A percentile compares a stretch with the other conserved stretches of the same genome.
Evolutionary conservation across 2,329 filamentous ascomycete genomes (phyloP).

Genomic region (Curvularia hawaiiensis): DNA sequence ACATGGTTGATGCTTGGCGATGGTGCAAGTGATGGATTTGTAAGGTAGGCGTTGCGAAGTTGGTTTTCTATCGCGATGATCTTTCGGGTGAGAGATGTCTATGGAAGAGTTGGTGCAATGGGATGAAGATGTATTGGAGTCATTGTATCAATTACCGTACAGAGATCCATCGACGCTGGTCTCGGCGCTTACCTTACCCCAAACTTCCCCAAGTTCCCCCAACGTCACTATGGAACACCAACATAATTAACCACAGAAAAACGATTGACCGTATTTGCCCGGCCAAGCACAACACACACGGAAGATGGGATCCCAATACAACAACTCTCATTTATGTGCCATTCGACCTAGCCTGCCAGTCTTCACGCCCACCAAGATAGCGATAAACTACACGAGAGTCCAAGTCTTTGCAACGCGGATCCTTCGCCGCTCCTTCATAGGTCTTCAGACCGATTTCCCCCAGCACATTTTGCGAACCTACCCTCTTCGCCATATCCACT

Average conservation of each 20-base stretch:
- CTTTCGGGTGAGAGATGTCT: too few species aligned
- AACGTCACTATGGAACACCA: not conserved
- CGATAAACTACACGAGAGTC: conserved; percentile 65
- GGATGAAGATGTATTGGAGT: not conserved
- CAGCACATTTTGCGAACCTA: conserved; percentile 57
- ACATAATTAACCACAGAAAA: not conserved
- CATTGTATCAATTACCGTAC: not conserved
- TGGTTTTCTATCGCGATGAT: not conserved
- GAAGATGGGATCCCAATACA: not conserved
- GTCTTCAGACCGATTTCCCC: conserved; percentile 57
- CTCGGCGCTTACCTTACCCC: conserved; percentile 31
- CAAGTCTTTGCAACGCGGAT: conserved; percentile 57
- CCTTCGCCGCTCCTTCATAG: conserved; percentile 59
- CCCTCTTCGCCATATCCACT: conserved; percentile 58
- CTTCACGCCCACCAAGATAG: conserved; percentile 59
- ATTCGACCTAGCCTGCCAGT: conserved; percentile 49
- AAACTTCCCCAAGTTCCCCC: conserved; percentile 32
- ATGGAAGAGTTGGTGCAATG: not conserved
- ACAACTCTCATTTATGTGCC: conserved; percentile 11
- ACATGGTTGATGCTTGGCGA: conserved; percentile 37
- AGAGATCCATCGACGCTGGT: conserved; percentile 13
- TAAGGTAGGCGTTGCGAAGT: not conserved
- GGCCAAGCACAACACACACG: not conserved
- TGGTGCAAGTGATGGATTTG: not conserved
- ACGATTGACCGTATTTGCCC: not conserved